Evolutionary conservation across 2,329 filamentous ascomycete species (phyloP).

Genomic region (Nigrospora osmanthi): DNA sequence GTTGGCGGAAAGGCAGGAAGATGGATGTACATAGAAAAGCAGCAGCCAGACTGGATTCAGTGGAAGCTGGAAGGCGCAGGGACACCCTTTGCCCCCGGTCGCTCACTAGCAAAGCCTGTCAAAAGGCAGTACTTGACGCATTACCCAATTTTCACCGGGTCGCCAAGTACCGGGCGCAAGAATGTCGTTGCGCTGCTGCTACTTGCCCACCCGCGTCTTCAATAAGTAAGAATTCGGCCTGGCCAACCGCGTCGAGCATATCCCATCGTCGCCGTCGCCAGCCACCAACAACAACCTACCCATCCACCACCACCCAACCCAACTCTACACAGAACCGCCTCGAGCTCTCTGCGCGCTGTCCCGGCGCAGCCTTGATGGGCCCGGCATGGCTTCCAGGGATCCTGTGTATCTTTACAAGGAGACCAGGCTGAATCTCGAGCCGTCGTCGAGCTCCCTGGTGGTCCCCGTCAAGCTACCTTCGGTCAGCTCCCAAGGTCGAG

Average conservation of each 20-base stretch:
- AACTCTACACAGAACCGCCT: neutral
- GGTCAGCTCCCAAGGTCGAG: slow-evolving; percentile 35
- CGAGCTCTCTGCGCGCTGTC: slow-evolving; percentile 2
- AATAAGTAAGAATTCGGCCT: neutral
- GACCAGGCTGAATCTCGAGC: slow-evolving; percentile 76
- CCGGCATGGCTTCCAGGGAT: slow-evolving; percentile 57
- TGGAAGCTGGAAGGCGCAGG: no score
- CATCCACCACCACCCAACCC: neutral
- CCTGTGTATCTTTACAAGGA: slow-evolving; percentile 73
- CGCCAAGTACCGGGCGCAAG: no score
- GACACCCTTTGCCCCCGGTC: no score
- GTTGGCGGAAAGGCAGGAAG: no score
- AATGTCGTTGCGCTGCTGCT: no score
- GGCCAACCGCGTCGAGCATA: neutral
- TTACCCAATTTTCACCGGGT: no score
- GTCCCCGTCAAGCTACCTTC: slow-evolving; percentile 63
- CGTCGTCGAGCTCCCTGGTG: slow-evolving; percentile 58
- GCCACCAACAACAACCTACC: neutral
- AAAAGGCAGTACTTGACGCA: no score
- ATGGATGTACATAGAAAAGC: no score
- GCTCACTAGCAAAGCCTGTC: no score
- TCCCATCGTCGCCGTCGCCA: neutral
- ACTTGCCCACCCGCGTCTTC: no score
- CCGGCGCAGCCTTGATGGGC: slow-evolving; percentile 42
- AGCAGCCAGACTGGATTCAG: no score